Conservation (phyloP, 331 rosid genomes). For the Phaseolus coccineus region DNA sequence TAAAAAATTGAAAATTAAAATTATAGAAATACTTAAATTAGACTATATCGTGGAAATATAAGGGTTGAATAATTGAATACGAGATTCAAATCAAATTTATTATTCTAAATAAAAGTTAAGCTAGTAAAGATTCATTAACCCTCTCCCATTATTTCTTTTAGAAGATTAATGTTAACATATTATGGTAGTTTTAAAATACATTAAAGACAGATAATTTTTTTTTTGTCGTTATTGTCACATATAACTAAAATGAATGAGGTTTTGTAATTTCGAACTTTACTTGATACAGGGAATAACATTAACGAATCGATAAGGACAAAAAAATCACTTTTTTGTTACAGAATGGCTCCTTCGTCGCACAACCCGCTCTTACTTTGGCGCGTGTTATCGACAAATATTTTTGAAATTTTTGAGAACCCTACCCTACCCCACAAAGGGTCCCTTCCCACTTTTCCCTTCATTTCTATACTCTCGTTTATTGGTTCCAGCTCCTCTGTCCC, state of each 20-base stretch:
- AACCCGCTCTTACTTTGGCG: slow-evolving; percentile 29
- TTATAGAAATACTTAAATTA: no score
- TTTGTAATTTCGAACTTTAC: not conserved
- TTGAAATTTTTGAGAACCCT: slow-evolving; percentile 13
- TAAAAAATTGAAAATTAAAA: no score
- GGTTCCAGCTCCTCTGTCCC: slow-evolving; percentile 50
- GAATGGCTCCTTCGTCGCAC: not conserved
- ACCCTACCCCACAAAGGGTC: slow-evolving; percentile 27
- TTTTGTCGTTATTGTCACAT: not conserved
- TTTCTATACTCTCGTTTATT: slow-evolving; percentile 41
- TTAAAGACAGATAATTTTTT: not conserved
- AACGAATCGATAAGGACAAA: slow-evolving; percentile 15
- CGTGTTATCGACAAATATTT: not conserved
- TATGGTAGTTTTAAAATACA: no score
- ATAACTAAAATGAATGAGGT: not conserved
- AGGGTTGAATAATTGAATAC: no score
- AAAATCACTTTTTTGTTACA: not conserved
- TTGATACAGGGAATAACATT: not conserved
- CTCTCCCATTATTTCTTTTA: no score
- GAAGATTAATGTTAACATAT: no score
- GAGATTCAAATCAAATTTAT: no score
- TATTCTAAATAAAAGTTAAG: no score
- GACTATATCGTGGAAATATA: no score
- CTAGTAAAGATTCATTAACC: no score
- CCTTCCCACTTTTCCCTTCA: slow-evolving; percentile 28